Evolutionary conservation across 2,329 filamentous ascomycete species (phyloP).

Genomic region (Pseudogymnoascus verrucosus): DNA sequence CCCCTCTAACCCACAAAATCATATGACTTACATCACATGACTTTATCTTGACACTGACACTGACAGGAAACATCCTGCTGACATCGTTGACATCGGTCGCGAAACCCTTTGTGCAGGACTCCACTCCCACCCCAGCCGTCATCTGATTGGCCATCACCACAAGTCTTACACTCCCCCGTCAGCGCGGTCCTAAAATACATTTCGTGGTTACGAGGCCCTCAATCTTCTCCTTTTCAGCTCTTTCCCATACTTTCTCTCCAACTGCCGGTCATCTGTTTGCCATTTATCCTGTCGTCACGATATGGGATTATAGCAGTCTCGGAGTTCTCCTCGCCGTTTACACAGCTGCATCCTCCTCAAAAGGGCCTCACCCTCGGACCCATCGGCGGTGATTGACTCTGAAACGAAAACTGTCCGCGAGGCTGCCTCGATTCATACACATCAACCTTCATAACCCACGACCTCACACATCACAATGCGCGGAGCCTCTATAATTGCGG

Average conservation of each 20-base stretch:
- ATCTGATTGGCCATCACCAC: background rate
- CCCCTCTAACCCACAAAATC: background rate
- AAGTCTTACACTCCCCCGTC: background rate
- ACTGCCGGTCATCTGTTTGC: background rate
- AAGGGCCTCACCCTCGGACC: background rate
- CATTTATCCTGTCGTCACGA: background rate
- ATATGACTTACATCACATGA: background rate
- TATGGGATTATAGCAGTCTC: constrained; percentile 2
- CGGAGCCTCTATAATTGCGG: background rate
- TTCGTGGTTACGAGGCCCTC: background rate
- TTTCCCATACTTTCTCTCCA: background rate
- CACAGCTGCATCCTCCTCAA: background rate
- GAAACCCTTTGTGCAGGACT: constrained; percentile 3
- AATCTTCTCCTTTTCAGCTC: constrained; percentile 1
- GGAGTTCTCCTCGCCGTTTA: background rate
- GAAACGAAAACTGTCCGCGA: background rate
- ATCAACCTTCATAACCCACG: background rate
- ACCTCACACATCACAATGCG: background rate
- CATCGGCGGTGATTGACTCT: background rate
- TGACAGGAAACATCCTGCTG: background rate
- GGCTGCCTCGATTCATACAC: background rate
- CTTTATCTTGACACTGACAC: background rate
- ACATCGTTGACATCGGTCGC: background rate
- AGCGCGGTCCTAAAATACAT: constrained; percentile 5
- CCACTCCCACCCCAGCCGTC: background rate